phyloP scores from a whole-genome alignment of 257 asterid genomes.

The Paulownia fortunei region DNA sequence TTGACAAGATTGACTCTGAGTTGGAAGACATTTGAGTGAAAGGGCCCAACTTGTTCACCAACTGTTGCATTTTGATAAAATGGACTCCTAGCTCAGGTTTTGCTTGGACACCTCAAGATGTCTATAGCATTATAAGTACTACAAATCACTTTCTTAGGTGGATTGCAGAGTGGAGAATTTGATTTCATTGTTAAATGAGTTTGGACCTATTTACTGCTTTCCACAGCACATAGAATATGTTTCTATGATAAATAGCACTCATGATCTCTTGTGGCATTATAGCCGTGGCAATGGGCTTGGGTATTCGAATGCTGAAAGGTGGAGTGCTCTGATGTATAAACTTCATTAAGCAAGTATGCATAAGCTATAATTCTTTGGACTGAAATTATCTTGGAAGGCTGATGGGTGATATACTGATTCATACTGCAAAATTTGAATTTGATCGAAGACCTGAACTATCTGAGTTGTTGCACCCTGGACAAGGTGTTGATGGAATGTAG shows the following conservation, averaged over 20 bases:
- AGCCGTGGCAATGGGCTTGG: not conserved
- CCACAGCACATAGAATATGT: not conserved
- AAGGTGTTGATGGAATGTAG: not conserved
- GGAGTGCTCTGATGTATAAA: not conserved
- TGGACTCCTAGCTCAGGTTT: not conserved
- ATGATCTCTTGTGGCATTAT: not conserved
- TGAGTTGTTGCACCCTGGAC: not conserved
- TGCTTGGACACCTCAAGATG: slow-evolving; percentile 1
- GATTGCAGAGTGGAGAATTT: too few relatives aligned
- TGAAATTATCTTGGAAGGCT: not conserved
- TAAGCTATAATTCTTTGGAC: not conserved
- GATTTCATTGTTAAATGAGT: too few relatives aligned
- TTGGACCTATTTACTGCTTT: too few relatives aligned
- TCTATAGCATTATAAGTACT: too few relatives aligned
- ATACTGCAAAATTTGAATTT: too few relatives aligned
- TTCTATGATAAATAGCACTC: not conserved
- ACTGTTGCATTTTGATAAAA: not conserved
- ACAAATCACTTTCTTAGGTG: too few relatives aligned
- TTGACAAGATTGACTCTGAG: not conserved
- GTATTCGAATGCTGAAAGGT: not conserved
- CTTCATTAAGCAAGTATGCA: not conserved
- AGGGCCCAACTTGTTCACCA: not conserved
- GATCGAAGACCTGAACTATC: not conserved
- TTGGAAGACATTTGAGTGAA: not conserved
- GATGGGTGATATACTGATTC: not conserved